These are phyloP conservation scores for Boeremia lycopersici DNA, from an alignment of 2,329 filamentous ascomycete species.

Conservation along the genomic window DNA sequence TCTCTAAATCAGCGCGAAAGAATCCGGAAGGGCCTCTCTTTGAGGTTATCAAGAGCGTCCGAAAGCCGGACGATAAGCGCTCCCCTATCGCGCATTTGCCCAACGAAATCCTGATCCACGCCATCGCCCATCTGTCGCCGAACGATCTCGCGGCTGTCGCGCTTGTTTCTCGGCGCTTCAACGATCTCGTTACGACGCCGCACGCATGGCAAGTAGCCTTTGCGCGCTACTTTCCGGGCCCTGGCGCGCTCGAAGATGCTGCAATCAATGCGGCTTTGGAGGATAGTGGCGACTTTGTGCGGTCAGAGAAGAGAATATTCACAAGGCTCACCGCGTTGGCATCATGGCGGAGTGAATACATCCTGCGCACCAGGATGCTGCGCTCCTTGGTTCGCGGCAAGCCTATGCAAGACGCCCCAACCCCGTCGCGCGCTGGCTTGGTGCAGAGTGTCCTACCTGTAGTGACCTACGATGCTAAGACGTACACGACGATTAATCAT, in stretches of 20 bases:
- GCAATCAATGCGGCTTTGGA: constrained; percentile 53
- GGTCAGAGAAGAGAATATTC: constrained; percentile 79
- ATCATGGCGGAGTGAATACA: constrained; percentile 97
- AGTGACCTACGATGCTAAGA: constrained; percentile 83
- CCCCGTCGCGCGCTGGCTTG: constrained; percentile 60
- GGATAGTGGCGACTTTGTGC: constrained; percentile 53
- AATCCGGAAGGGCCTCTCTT: constrained; percentile 55
- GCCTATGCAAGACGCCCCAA: constrained; percentile 63
- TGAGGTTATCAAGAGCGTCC: constrained; percentile 57
- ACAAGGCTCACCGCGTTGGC: constrained; percentile 79
- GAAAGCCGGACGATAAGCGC: constrained; percentile 52
- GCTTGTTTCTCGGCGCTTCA: constrained; percentile 86
- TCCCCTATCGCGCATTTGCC: constrained; percentile 68
- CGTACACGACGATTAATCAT: constrained; percentile 78
- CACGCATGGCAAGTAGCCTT: constrained; percentile 96
- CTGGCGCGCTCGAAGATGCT: constrained; percentile 59
- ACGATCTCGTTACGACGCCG: constrained; percentile 83
- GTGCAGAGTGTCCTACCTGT: constrained; percentile 74
- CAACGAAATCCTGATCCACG: constrained; percentile 91
- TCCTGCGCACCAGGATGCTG: constrained; percentile 82
- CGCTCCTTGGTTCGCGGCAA: constrained; percentile 83
- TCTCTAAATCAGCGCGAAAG: constrained; percentile 47
- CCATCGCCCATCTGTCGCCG: constrained; percentile 87
- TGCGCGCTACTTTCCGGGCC: constrained; percentile 84
- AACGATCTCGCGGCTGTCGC: constrained; percentile 82